Evolutionary conservation across 139 green algal species (phyloP).

Genomic region (Coccomyxa sp.): DNA sequence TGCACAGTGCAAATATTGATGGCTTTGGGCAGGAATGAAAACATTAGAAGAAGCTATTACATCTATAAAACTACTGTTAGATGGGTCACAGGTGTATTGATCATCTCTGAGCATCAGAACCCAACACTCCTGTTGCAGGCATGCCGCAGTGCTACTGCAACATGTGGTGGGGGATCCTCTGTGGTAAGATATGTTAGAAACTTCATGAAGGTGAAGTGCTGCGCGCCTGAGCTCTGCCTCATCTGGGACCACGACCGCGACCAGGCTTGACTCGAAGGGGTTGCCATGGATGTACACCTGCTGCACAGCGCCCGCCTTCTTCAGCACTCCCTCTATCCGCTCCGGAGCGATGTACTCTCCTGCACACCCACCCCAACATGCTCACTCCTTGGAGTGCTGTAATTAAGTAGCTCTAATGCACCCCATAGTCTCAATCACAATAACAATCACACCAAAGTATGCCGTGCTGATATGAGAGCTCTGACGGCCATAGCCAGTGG

Average conservation of each 20-base stretch:
- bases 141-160: neutral
- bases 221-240: slow-evolving; percentile 43
- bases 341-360: slow-evolving; percentile 79
- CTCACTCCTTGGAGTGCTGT: too few species aligned
- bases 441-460: neutral
- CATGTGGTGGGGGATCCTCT: neutral
- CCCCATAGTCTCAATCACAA: neutral
- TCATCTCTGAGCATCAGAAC: neutral
- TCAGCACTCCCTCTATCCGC: slow-evolving; percentile 76
- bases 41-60: too few species aligned
- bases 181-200: neutral
- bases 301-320: slow-evolving; percentile 59
- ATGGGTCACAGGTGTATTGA: too few species aligned
- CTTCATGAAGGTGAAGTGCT: neutral
- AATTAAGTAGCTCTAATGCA: neutral
- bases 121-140: neutral
- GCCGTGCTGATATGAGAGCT: neutral
- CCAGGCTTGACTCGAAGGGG: slow-evolving; percentile 49
- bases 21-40: too few species aligned
- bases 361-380: neutral
- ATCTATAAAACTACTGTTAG: too few species aligned
- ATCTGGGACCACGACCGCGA: slow-evolving; percentile 81
- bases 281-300: slow-evolving; percentile 85
- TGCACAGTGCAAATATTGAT: too few species aligned
- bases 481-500: neutral